Evolutionary conservation across 768 basidiomycete genomes (phyloP), one percentile per base, ranked within the genome.

Genomic region (Sporobolomyces roseus): DNA sequence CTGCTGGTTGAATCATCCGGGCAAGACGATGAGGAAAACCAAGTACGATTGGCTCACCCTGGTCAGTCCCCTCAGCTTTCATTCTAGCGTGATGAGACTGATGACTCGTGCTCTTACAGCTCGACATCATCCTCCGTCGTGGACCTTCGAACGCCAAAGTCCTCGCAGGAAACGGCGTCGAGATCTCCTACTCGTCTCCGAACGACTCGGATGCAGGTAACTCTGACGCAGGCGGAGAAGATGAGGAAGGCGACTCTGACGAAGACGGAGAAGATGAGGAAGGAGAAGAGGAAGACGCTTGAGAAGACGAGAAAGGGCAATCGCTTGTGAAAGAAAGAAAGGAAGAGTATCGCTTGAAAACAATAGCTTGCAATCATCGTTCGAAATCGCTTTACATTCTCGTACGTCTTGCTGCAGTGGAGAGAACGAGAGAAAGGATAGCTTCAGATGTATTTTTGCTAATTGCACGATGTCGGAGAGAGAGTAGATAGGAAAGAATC

Each of bases 121-220:
- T 51, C 25, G 50, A 51, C 7, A 29, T 13, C 7, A 27, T 29
- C 17, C 7, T 32, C 30, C 29, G 52, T 14, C 8, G 35, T 8
- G 52, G 52, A 33, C 52, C 52, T 23, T 54, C 52, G 33, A 54
- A 33, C 30, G 52, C 52, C 8, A 35, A 54, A 32, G 35, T 54
- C 33, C 16, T 54, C 32, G 30, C 17, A 33, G 52, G 52, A 33
- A 19, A 54, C 13, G 21, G 3, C 16, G 35, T 54, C 33, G 32
- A 43, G 25, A 53, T 46, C 32, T 46, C 45, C 13, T 10, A 13
- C 21, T 46, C 45, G 45, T 13, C 10, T 14, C 12, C 12, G 10
- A 46, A 6, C 23, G 13, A 46, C 12, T 6, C 51, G 51, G 41
- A 54, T 36, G 54, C 51, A 27, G 50, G 30, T 41, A 43, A 54